Conservation (phyloP, 352 stramenopile species). For the Phytophthora pini region DNA sequence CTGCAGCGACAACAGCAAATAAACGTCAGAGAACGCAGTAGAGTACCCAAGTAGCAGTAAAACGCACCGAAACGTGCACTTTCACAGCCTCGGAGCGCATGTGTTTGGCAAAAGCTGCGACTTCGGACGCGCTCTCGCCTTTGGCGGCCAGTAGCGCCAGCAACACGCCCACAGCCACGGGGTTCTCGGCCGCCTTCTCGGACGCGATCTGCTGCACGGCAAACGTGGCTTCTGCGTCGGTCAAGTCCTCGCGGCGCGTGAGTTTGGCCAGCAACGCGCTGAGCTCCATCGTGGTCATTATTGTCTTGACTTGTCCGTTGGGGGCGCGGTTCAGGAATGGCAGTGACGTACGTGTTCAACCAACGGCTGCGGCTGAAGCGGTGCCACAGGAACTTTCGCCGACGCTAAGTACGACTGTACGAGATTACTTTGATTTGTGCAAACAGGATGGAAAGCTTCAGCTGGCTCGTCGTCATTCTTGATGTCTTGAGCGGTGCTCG, state of each 20-base stretch:
- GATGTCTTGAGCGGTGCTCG: not conserved
- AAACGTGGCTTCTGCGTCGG: constrained; percentile 67
- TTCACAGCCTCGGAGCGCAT: constrained; percentile 95
- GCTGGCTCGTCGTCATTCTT: not conserved
- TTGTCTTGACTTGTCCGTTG: constrained; percentile 9
- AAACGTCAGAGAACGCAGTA: constrained; percentile 2
- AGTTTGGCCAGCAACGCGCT: constrained; percentile 82
- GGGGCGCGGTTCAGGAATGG: constrained; percentile 12
- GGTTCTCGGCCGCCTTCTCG: constrained; percentile 61
- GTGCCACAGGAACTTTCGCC: constrained; percentile 6
- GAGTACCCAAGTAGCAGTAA: not conserved
- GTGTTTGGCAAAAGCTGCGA: constrained; percentile 95
- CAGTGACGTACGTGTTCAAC: constrained; percentile 25
- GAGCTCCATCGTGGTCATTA: constrained; percentile 57
- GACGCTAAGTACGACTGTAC: constrained; percentile 5
- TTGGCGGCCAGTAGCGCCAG: constrained; percentile 95
- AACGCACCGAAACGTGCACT: constrained; percentile 66
- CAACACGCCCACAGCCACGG: constrained; percentile 90
- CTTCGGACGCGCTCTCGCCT: constrained; percentile 94
- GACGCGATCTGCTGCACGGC: constrained; percentile 80
- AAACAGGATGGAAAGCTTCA: not conserved
- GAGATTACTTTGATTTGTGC: constrained; percentile 1
- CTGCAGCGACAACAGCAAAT: constrained; percentile 22
- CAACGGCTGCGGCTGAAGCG: constrained; percentile 1
- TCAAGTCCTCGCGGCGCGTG: constrained; percentile 73